A percentile compares a stretch with the other conserved stretches of the same genome.
Evolutionary conservation across 768 basidiomycete species (phyloP).

Genomic region (Auriscalpium orientale): DNA sequence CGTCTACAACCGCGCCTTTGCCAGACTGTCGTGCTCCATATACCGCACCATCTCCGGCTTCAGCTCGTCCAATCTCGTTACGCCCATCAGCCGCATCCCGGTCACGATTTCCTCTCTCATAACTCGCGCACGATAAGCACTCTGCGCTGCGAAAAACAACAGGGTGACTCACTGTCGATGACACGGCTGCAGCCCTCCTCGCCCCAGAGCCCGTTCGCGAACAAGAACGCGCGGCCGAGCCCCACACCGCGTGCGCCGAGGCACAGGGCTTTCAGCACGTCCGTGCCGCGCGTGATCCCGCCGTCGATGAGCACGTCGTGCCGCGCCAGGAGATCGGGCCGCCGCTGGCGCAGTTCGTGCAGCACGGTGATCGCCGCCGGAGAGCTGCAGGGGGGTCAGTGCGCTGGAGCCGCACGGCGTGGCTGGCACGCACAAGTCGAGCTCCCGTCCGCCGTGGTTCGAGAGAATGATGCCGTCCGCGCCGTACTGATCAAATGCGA

Average conservation of each 20-base stretch:
- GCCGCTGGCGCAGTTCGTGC: slow-evolving; percentile 32
- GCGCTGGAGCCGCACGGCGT: background rate
- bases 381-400: slow-evolving; percentile 18
- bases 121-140: slow-evolving; percentile 21
- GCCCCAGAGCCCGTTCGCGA: slow-evolving; percentile 31
- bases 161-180: slow-evolving; percentile 18
- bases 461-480: slow-evolving; percentile 39
- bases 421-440: slow-evolving; percentile 32
- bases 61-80: slow-evolving; percentile 30
- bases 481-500: slow-evolving; percentile 33
- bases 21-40: background rate
- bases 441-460: slow-evolving; percentile 43
- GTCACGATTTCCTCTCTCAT: slow-evolving; percentile 33
- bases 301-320: slow-evolving; percentile 40
- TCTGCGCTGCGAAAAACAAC: background rate
- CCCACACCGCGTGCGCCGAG: slow-evolving; percentile 40
- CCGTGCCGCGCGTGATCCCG: slow-evolving; percentile 37
- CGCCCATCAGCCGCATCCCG: slow-evolving; percentile 34
- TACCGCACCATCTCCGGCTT: slow-evolving; percentile 30
- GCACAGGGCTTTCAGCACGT: slow-evolving; percentile 43
- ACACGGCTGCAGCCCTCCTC: slow-evolving; percentile 21
- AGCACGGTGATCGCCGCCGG: slow-evolving; percentile 38
- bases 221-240: slow-evolving; percentile 37
- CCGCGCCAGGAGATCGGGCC: slow-evolving; percentile 32
- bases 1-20: background rate